These are phyloP conservation scores for Amanita molliuscula DNA, from an alignment of 768 basidiomycete genomes.

Conservation along the genomic window DNA sequence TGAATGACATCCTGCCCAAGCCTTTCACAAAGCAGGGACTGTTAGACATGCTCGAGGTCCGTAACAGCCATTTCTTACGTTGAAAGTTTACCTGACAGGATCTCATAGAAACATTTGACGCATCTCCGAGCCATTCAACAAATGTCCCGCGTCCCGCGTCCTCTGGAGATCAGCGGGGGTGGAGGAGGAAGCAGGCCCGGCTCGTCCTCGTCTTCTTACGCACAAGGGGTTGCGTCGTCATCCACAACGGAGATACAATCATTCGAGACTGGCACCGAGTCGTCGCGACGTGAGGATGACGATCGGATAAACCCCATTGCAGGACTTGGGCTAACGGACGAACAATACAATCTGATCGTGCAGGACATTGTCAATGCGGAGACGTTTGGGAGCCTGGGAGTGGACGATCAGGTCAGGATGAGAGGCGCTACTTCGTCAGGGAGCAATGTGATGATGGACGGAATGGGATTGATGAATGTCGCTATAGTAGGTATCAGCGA, in stretches of 20 bases:
- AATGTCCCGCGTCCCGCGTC: constrained; percentile 54
- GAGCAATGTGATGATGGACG: constrained; percentile 6
- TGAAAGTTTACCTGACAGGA: background rate
- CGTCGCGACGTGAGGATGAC: constrained; percentile 27
- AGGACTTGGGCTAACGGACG: constrained; percentile 81
- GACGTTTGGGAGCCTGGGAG: constrained; percentile 19
- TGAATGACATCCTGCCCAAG: constrained; percentile 96
- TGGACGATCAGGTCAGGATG: constrained; percentile 4
- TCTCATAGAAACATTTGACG: constrained; percentile 66
- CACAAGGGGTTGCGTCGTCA: background rate
- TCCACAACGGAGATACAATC: background rate
- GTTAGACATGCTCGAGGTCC: constrained; percentile 87
- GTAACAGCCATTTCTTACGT: background rate
- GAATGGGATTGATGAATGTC: constrained; percentile 2
- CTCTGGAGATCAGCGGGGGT: constrained; percentile 54
- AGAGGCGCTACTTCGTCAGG: background rate
- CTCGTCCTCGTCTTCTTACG: constrained; percentile 8
- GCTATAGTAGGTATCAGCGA: background rate
- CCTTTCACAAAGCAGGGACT: constrained; percentile 95
- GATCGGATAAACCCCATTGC: constrained; percentile 73
- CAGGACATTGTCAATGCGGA: constrained; percentile 64
- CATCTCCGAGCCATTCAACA: constrained; percentile 83
- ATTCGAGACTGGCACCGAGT: background rate
- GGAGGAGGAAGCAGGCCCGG: constrained; percentile 20
- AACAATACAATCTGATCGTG: constrained; percentile 76